Base-by-base conservation (phyloP, 257 asterid genomes). In the Solanum chmielewskii region DNA sequence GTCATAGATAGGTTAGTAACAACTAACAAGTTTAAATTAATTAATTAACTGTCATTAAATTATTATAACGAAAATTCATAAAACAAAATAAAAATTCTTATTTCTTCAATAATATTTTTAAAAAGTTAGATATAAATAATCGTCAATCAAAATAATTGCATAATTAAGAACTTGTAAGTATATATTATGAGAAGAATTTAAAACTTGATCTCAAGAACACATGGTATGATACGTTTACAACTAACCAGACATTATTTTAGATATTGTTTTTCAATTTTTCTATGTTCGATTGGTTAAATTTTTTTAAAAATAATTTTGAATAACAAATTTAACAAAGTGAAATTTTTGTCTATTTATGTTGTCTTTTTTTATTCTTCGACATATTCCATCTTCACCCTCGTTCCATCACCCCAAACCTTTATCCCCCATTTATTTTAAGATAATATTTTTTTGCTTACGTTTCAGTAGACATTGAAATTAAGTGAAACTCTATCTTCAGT, bases 361-460 rank as follows among this genome's bases (percentile, higher is more conserved):
- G 60, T 16, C 3, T 52, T 52, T 18, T 18, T 52, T 23, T 14
- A 52, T 52, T 16, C 23, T 52, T 6, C 23, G 0, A 16, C 4
- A 52, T 4, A 6, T 0, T 1, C 2, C 27, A 1, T 59, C 0
- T 59, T 21, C 2, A 59, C 66, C 12, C 25, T 20, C 66, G 3
- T 59, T 20, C 66, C 25, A 59, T 2, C 66, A 59, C 1, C 5
- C 11, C 66, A 56, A 18, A 1, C 11, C 11, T 25, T 5, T 20
- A 20, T 59, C 25, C 15, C 11, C 5, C 11, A 18, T 16, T 59
- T 20, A 2, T 59, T 59, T 59, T 3, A 20, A 59, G n/a, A 59
- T 59, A 1, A 59, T 20, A 59, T 20, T 20, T 59, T 59, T 59
- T 12, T 45, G 2, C 16, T 20, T 4, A 59, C 1, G 5, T 59